Conservation (phyloP, 1,284 basidiomycete genomes). For the Malassezia psittaci region DNA sequence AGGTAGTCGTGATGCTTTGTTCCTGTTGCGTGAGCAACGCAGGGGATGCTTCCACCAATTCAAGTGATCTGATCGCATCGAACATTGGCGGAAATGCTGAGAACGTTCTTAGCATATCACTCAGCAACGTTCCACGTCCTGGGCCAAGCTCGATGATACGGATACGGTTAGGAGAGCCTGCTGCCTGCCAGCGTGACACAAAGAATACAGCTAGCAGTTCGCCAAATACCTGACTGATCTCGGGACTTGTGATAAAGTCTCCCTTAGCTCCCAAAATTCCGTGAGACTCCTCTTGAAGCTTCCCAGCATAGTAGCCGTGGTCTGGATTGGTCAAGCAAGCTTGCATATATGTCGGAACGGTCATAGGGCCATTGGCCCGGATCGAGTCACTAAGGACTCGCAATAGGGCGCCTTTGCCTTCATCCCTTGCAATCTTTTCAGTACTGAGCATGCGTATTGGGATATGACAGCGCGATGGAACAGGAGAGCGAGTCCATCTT, state of each 20-base stretch:
- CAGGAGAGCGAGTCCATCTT: no score
- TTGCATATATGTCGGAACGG: constrained; percentile 44
- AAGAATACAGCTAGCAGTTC: constrained; percentile 63
- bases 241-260: constrained; percentile 93
- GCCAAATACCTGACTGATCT: constrained; percentile 92
- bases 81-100: constrained; percentile 30
- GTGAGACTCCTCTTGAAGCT: constrained; percentile 12
- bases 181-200: constrained; percentile 64
- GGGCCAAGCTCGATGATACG: constrained; percentile 86
- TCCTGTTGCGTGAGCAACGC: constrained; percentile 35
- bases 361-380: constrained; percentile 34
- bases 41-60: constrained; percentile 43
- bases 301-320: constrained; percentile 38
- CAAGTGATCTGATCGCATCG: constrained; percentile 25
- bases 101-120: constrained; percentile 65
- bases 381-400: constrained; percentile 8
- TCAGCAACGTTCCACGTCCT: constrained; percentile 81
- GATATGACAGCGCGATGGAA: not conserved
- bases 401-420: constrained; percentile 3
- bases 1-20: constrained; percentile 19
- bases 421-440: not conserved
- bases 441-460: not conserved
- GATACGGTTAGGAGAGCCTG: constrained; percentile 54
- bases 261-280: constrained; percentile 75
- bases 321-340: constrained; percentile 41